A percentile compares a stretch with the other conserved stretches of the same genome.
phyloP scores from a whole-genome alignment of 176 grass and related monocot genomes.

The Phyllostachys edulis region DNA sequence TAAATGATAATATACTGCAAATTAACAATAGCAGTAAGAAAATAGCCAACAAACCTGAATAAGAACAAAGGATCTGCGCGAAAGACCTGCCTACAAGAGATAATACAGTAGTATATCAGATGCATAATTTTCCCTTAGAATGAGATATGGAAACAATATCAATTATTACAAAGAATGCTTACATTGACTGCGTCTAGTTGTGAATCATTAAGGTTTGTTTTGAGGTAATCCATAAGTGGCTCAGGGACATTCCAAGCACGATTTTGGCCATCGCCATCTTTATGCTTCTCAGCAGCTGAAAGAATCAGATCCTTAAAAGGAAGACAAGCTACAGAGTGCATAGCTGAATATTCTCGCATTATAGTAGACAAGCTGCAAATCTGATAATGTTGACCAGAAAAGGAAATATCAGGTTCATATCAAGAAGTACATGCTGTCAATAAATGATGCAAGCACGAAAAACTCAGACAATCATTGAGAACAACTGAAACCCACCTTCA shows the following conservation, averaged over 20 bases:
- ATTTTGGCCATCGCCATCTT: conserved; percentile 50
- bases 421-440: neutral
- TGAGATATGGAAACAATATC: neutral
- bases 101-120: conserved; percentile 33
- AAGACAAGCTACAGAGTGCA: conserved; percentile 79
- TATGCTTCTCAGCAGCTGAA: conserved; percentile 63
- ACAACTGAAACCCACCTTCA: conserved; percentile 51
- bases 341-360: conserved; percentile 71
- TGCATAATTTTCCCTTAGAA: neutral
- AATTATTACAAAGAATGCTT: conserved; percentile 41
- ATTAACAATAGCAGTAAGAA: conserved; percentile 15
- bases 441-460: conserved; percentile 17
- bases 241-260: conserved; percentile 78
- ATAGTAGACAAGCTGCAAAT: conserved; percentile 96
- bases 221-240: conserved; percentile 84
- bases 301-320: conserved; percentile 96
- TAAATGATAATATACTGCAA: conserved; percentile 27
- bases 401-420: conserved; percentile 8
- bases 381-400: conserved; percentile 52
- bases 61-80: conserved; percentile 91
- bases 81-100: conserved; percentile 85
- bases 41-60: conserved; percentile 67
- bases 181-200: conserved; percentile 93
- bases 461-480: too few species aligned
- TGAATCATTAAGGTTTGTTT: conserved; percentile 82